A percentile compares a stretch with the other conserved stretches of the same genome.
These are phyloP conservation scores for Pseudogymnoascus sp. DNA, from an alignment of 2,329 filamentous ascomycete genomes.

Conservation along the genomic window DNA sequence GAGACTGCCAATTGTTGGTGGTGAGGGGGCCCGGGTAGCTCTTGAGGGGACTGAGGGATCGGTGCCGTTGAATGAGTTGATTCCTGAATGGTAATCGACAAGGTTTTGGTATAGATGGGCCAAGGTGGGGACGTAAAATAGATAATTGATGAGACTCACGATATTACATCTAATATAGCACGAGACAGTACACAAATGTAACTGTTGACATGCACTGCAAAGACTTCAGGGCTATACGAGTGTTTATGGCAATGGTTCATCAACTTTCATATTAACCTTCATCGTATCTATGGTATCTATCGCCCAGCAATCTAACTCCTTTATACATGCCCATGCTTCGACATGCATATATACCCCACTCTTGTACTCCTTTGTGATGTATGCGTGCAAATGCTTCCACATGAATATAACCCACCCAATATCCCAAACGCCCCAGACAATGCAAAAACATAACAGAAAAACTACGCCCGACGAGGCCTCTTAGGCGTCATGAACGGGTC, in stretches of 20 bases:
- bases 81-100: neutral
- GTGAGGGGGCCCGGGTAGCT: constrained; percentile 13
- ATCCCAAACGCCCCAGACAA: neutral
- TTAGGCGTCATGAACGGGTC: constrained; percentile 2
- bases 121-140: neutral
- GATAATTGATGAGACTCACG: neutral
- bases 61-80: neutral
- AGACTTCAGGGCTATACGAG: neutral
- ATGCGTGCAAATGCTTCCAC: neutral
- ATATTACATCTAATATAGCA: neutral
- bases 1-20: constrained; percentile 19
- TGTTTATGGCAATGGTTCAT: neutral
- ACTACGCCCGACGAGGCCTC: neutral
- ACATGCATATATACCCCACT: neutral
- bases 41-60: neutral
- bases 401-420: neutral
- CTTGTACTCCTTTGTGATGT: neutral
- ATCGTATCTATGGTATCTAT: constrained; percentile 5
- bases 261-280: neutral
- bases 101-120: neutral
- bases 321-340: neutral
- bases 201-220: neutral
- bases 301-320: neutral
- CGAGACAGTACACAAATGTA: neutral
- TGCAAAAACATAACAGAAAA: neutral